A percentile compares a stretch with the other conserved stretches of the same genome.
Conservation (phyloP, 73 alveolate species). For the Breviolum minutum region DNA sequence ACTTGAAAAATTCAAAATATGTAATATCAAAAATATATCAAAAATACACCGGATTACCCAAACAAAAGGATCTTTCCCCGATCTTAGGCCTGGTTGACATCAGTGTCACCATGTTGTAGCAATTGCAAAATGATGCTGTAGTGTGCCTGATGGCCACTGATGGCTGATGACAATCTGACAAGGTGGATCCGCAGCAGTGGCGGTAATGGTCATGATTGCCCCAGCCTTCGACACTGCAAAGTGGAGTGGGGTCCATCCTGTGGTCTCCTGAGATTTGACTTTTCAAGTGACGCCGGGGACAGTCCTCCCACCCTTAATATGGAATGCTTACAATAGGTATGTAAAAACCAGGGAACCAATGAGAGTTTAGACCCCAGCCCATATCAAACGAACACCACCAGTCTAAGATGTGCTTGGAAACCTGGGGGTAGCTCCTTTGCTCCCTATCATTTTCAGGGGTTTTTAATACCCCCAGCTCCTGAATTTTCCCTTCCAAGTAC, state of each 20-base stretch:
- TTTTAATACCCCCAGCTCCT: background rate
- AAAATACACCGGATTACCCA: background rate
- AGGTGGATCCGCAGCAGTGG: background rate
- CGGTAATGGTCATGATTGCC: background rate
- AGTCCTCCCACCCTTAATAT: background rate
- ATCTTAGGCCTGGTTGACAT: constrained; percentile 81
- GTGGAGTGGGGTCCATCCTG: constrained; percentile 95
- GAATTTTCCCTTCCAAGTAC: background rate
- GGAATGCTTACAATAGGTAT: background rate
- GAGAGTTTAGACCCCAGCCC: background rate
- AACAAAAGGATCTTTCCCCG: background rate
- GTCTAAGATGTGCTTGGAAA: no score
- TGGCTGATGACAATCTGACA: background rate
- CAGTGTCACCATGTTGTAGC: constrained; percentile 85
- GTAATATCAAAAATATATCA: no score
- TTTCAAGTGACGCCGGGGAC: background rate
- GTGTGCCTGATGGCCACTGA: constrained; percentile 65
- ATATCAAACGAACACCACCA: background rate
- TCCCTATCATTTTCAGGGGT: no score
- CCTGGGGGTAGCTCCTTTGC: no score
- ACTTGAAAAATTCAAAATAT: no score
- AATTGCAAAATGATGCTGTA: constrained; percentile 85
- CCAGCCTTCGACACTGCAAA: constrained; percentile 88
- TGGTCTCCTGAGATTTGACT: constrained; percentile 36
- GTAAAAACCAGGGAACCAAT: background rate